Percentiles rank a stretch among this genome's conserved stretches.
Conservation (phyloP, 2,329 filamentous ascomycete species). For the Sporothrix inflata region DNA sequence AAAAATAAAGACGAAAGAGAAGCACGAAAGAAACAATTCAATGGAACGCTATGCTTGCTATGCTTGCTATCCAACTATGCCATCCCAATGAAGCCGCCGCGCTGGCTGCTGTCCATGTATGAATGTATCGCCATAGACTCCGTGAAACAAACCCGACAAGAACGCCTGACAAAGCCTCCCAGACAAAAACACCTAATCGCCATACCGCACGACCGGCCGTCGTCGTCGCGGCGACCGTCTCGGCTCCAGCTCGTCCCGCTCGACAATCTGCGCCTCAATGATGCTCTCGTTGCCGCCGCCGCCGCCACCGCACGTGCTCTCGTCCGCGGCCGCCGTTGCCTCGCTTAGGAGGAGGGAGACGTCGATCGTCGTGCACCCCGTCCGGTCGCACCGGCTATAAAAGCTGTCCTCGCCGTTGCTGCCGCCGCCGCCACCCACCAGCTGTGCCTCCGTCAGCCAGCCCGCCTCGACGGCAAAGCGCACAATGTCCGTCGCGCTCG, state of each 20-base stretch:
- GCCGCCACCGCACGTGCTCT: constrained; percentile 8
- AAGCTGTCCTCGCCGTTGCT: constrained; percentile 15
- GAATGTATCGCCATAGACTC: not conserved
- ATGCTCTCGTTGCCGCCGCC: constrained; percentile 32
- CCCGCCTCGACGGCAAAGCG: constrained; percentile 61
- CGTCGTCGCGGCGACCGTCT: constrained; percentile 35
- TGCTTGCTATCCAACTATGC: constrained; percentile 13
- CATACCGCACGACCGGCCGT: constrained; percentile 26
- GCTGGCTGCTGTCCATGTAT: not conserved
- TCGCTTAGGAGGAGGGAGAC: constrained; percentile 1
- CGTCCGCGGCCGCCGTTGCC: not conserved
- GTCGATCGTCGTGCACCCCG: constrained; percentile 3
- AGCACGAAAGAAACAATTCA: not conserved
- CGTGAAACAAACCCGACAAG: not conserved
- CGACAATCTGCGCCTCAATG: constrained; percentile 32
- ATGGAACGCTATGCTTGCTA: constrained; percentile 13
- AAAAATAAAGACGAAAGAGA: not conserved
- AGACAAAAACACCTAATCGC: not conserved
- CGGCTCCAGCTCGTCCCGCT: constrained; percentile 30
- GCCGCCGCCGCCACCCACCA: constrained; percentile 43
- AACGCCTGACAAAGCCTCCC: not conserved
- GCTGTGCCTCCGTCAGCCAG: constrained; percentile 59
- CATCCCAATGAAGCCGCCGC: not conserved
- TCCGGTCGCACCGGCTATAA: not conserved
- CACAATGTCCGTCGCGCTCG: constrained; percentile 59